Base-by-base conservation (phyloP, 169 alveolate species). In the Cryptosporidium ryanae region DNA sequence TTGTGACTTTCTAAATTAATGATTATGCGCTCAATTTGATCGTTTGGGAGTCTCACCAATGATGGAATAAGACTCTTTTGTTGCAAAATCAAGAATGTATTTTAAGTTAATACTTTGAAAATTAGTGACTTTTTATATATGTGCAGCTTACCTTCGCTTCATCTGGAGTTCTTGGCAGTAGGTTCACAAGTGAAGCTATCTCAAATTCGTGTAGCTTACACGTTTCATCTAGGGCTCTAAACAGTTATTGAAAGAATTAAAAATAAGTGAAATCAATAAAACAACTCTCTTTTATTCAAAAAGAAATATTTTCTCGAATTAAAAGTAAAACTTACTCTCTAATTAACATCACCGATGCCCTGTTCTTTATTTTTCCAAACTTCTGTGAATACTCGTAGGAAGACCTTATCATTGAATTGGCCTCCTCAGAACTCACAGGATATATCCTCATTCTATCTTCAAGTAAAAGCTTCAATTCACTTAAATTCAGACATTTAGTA, bases 161-260 rank as follows among this genome's bases (percentile, higher is more conserved):
- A 64, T 92, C 95, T 1, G 92, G 92, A 2, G 97, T 92, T 64
- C 93, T 93, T 25, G 97, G 97, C 21, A 95, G 83, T 25, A 95
- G 84, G 64, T 95, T 94, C 15, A 95, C 97, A 82, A 95, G 50
- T 87, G 92, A 87, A 55, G 97, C 96, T 90, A 94, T 93, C 82
- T 95, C 97, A 82, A 90, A 95, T 89, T 94, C 96, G 66, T 95
- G 96, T 29, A 95, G 81, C 23, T 92, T 93, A 4, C 96, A 96
- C 12, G 93, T 94, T 31, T 96, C 89, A 64, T 95, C 97, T 18
- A 95, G 89, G 7, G 95, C 94, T 18, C 96, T 94, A 71, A 32
- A 64, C 15, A 2, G 8, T 46, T 38, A 55, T 34, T 2, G 29
- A 49, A 18, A 21, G 64, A 32, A 66, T 46, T 43, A 63, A 87